Conservation (phyloP, 2,329 filamentous ascomycete species). For the Alternaria brassicae region DNA sequence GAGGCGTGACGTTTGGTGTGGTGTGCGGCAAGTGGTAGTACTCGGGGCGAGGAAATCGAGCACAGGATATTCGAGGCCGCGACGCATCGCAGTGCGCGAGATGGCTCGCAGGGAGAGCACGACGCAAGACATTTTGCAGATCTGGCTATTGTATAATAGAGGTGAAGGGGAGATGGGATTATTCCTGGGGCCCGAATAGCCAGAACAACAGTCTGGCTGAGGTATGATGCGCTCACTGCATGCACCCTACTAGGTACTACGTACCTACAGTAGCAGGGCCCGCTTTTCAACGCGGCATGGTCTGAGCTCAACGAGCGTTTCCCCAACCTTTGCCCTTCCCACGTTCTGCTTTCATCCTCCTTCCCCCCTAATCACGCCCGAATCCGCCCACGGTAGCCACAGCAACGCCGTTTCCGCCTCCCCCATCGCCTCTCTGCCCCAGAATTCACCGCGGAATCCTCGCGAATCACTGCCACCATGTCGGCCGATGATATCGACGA, state of each 20-base stretch:
- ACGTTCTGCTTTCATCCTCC: slow-evolving; percentile 24
- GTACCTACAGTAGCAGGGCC: too few relatives aligned
- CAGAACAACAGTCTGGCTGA: slow-evolving; percentile 4
- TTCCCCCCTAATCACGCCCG: slow-evolving; percentile 23
- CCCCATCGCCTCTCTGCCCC: slow-evolving; percentile 1
- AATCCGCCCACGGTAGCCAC: slow-evolving; percentile 16
- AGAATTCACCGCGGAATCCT: background rate
- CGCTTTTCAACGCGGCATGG: slow-evolving; percentile 29
- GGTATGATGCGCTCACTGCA: slow-evolving; percentile 31
- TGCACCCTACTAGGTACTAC: too few relatives aligned
- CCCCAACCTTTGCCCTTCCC: slow-evolving; percentile 29
- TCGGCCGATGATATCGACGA: slow-evolving; percentile 79
- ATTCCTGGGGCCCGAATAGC: slow-evolving; percentile 4
- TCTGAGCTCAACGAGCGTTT: slow-evolving; percentile 30
- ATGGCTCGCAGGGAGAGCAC: slow-evolving; percentile 26
- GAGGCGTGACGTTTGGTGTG: slow-evolving; percentile 22
- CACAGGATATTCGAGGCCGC: slow-evolving; percentile 14
- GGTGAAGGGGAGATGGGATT: slow-evolving; percentile 11
- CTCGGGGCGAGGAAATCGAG: slow-evolving; percentile 42
- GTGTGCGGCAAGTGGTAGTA: slow-evolving; percentile 24
- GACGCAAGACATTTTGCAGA: slow-evolving; percentile 24
- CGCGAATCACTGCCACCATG: slow-evolving; percentile 61
- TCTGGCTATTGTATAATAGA: slow-evolving; percentile 7
- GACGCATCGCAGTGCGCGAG: slow-evolving; percentile 17
- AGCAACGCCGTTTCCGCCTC: slow-evolving; percentile 12